Percentiles rank a stretch among this genome's conserved stretches.
phyloP scores from a whole-genome alignment of 1,284 basidiomycete species.

The Blastosporella zonata region DNA sequence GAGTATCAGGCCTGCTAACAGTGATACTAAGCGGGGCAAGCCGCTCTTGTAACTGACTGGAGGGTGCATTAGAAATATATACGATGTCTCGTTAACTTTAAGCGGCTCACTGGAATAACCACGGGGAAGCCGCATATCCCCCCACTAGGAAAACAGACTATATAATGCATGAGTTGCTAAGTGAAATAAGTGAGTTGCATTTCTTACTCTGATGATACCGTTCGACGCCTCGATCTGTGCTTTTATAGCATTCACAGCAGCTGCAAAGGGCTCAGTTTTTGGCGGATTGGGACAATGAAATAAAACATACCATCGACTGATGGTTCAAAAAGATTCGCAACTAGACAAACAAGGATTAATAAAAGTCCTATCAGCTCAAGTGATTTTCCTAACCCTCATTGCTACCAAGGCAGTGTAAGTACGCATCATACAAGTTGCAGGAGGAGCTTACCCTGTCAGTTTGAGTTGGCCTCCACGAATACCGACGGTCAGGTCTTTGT shows the following conservation, averaged over 20 bases:
- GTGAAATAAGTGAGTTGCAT: not conserved
- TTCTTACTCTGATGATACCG: constrained; percentile 58
- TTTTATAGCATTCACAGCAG: constrained; percentile 66
- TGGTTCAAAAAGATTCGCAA: constrained; percentile 72
- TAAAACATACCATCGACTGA: constrained; percentile 54
- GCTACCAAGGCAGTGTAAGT: constrained; percentile 7
- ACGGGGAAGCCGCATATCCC: constrained; percentile 76
- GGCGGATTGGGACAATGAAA: not conserved
- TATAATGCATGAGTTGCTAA: constrained; percentile 5
- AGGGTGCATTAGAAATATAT: not conserved
- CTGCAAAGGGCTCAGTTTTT: constrained; percentile 25
- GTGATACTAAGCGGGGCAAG: constrained; percentile 52
- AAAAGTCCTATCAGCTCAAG: not conserved
- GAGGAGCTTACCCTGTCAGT: constrained; percentile 55
- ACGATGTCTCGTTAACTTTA: not conserved
- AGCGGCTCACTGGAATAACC: constrained; percentile 51
- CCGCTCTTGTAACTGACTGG: constrained; percentile 62
- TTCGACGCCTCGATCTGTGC: constrained; percentile 64
- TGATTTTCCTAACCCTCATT: constrained; percentile 21
- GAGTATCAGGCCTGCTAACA: constrained; percentile 71
- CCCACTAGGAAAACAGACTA: constrained; percentile 75
- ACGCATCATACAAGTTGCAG: not conserved
- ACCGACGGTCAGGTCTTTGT: constrained; percentile 66
- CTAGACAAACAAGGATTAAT: constrained; percentile 23
- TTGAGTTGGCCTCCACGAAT: constrained; percentile 70